Conservation (phyloP, 768 basidiomycete species). For the Boletus reticulatus region DNA sequence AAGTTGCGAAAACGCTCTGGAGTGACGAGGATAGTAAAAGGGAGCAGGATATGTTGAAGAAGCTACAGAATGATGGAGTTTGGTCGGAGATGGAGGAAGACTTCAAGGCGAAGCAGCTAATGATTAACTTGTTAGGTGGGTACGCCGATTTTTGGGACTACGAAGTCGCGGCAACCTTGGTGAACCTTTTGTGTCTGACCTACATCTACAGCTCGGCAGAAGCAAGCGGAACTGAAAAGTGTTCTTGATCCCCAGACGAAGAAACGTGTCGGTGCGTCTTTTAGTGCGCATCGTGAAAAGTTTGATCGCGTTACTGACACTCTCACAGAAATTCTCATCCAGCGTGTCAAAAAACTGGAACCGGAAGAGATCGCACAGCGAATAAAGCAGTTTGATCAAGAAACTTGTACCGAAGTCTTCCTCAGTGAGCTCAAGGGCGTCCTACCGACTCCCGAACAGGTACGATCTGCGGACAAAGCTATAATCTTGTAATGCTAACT, state of each 20-base stretch:
- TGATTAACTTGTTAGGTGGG: slow-evolving; percentile 83
- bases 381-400: slow-evolving; percentile 84
- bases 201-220: slow-evolving; percentile 61
- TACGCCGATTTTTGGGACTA: background rate
- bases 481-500: background rate
- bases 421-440: slow-evolving; percentile 85
- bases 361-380: slow-evolving; percentile 84
- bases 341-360: slow-evolving; percentile 76
- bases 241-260: slow-evolving; percentile 89
- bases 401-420: slow-evolving; percentile 86
- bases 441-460: slow-evolving; percentile 90
- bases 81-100: slow-evolving; percentile 98
- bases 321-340: slow-evolving; percentile 82
- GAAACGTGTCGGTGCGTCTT: slow-evolving; percentile 83
- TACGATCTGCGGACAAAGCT: slow-evolving; percentile 25
- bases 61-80: slow-evolving; percentile 80
- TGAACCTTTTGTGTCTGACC: slow-evolving; percentile 6
- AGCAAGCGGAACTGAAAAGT: slow-evolving; percentile 86
- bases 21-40: slow-evolving; percentile 60
- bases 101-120: slow-evolving; percentile 94
- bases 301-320: background rate
- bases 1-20: slow-evolving; percentile 86
- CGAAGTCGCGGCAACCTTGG: background rate
- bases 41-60: slow-evolving; percentile 78
- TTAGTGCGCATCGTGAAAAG: background rate